Base-by-base conservation (phyloP, 306 rosid species). In the Vicia faba region DNA sequence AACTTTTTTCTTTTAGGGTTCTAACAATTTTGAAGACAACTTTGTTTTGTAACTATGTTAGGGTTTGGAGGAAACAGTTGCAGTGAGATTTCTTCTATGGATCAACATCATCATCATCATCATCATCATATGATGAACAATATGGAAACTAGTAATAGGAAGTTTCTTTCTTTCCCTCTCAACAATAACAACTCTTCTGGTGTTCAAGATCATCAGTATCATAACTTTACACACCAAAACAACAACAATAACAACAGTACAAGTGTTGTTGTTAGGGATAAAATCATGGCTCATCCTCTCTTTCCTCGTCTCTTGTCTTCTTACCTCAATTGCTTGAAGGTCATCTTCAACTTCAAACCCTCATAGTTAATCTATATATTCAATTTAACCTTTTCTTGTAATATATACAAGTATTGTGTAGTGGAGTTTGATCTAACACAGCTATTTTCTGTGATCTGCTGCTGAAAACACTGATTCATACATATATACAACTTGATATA, bases 211-310 rank as follows among this genome's bases (percentile, higher is more conserved):
- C 65, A 60, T 39, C 68, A 54, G 8, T 7, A 33, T 70, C 51
- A 72, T 33, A 25, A 58, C 58, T 51, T 62, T 40, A 61, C 62
- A 1, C 36, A 62, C 2, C 53, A 63, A 1, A 5, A 43, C 51
- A 64, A 62, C 10, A 43, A 33, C 39, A 75, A 6, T 31, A 5
- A 71, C 56, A 75, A 78, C 12, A 4, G 46, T 73, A 1, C 50
- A n/a, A 84, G 72, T 26, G 68, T 16, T 29, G 18, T 8, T 72
- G 79, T 86, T 18, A 93, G 90, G 77, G 91, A 88, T 23, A 93
- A 90, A 86, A 90, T 93, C 86, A 89, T 93, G 86, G 95, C 89
- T 39, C 99, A 93, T 69, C 99, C 99, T 72, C 97, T 88, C 82
- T 93, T 90, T 74, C 97, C 85, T 51, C 96, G 99, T 19, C 95